Evolutionary conservation across 108 stramenopile species (phyloP).

Genomic region (Cyclotella cryptica): DNA sequence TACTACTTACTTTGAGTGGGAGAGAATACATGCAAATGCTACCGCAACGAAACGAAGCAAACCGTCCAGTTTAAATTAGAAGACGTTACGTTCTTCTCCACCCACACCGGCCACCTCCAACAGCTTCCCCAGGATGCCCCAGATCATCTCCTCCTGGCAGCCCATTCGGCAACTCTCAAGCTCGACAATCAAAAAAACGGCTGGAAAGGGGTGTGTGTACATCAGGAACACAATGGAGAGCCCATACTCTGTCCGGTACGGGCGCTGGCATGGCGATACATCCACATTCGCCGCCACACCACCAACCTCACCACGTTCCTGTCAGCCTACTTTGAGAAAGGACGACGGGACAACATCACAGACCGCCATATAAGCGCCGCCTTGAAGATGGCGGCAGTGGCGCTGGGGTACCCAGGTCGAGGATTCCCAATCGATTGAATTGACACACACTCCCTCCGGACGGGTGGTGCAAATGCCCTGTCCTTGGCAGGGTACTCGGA

Average conservation of each 20-base stretch:
- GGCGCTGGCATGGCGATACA: neutral
- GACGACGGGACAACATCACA: neutral
- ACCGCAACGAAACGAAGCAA: neutral
- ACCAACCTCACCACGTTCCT: neutral
- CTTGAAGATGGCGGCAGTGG: constrained; percentile 4
- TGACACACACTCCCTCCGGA: constrained; percentile 17
- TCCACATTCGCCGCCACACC: neutral
- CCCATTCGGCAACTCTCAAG: neutral
- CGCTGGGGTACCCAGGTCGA: neutral
- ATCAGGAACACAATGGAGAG: constrained; percentile 4
- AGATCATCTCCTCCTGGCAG: neutral
- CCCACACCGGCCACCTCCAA: neutral
- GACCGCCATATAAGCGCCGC: neutral
- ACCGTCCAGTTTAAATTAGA: too few species aligned
- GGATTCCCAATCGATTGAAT: neutral
- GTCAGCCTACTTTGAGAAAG: neutral
- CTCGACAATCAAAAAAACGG: constrained; percentile 19
- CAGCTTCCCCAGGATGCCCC: neutral
- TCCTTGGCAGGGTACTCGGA: too few species aligned
- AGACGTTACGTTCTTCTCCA: neutral
- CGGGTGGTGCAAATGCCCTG: constrained; percentile 13
- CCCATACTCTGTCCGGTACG: neutral
- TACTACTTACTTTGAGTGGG: neutral
- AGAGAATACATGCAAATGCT: constrained; percentile 4
- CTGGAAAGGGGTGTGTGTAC: neutral